Evolutionary conservation across 805 yeast genomes (phyloP), one percentile per base, ranked within the genome.

Genomic region (Monosporozyma aerobia): DNA sequence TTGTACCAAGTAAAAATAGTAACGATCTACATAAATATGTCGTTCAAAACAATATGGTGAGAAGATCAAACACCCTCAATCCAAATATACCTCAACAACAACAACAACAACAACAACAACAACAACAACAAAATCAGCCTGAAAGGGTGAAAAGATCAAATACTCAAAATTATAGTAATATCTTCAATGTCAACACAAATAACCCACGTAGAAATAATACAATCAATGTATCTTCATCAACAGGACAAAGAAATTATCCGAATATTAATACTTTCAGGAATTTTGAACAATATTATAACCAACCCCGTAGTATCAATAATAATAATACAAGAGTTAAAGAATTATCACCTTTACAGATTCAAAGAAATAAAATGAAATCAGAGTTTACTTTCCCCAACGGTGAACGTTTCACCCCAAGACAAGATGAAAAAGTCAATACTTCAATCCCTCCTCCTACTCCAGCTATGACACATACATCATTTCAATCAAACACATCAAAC

Each of bases 311-410:
- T 19, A 19, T 2, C 19, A 19, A 19, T 19, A 19, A 19, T 19
- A 19, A 33, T 16, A 44, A 35, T 33, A 33, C 35, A 14, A 44
- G 25, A 14, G 35, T 16, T 3, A 43, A 43, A 35, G 19, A 43
- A 29, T 39, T 67, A 41, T 61, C 69, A 4, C 65, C 68, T n/a
- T 64, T 59, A 50, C 66, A 66, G 48, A 37, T 59, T 45, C 69
- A 65, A 53, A 61, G 64, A 50, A 56, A 51, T 25, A 63, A 60
- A 46, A 66, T 66, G 71, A 57, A 57, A 50, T 55, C 32, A 6
- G 54, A 63, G n/a, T 67, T 67, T 44, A 60, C 57, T 46, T 67
- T 67, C 33, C 69, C 70, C 0, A 67, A 67, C 53, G 71, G 71
- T 29, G 71, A 67, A 47, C 58, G 50, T 37, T 67, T 66, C 44